Conservation (phyloP, 345 rosid genomes). For the Populus pruinosa region DNA sequence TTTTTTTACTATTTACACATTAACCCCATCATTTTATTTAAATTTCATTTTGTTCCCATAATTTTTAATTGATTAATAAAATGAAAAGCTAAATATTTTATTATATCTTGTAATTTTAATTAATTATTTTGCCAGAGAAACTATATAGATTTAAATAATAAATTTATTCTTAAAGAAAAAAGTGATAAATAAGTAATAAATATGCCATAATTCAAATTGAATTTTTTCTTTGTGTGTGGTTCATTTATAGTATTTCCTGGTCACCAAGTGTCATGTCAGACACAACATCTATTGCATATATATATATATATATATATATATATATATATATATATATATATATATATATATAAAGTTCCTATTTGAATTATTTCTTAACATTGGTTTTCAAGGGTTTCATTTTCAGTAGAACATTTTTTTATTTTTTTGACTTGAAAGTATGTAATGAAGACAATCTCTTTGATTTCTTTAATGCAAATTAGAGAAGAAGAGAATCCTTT, state of each 20-base stretch:
- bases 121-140: not conserved
- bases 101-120: no score
- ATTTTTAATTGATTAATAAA: no score
- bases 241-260: conserved; percentile 1
- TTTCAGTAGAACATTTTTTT: not conserved
- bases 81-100: no score
- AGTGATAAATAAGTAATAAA: no score
- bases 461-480: conserved; percentile 11
- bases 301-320: no score
- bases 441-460: conserved; percentile 11
- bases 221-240: not conserved
- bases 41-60: no score
- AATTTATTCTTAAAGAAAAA: not conserved
- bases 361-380: not conserved
- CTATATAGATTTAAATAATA: not conserved
- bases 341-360: conserved; percentile 13
- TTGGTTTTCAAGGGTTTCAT: not conserved
- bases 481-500: no score
- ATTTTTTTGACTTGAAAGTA: not conserved
- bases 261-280: conserved; percentile 38
- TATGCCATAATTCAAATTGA: not conserved
- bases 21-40: no score
- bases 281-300: conserved; percentile 6
- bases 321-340: no score
- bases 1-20: no score